These are phyloP conservation scores for Thraustotheca clavata DNA, from an alignment of 352 stramenopile species.

Conservation along the genomic window DNA sequence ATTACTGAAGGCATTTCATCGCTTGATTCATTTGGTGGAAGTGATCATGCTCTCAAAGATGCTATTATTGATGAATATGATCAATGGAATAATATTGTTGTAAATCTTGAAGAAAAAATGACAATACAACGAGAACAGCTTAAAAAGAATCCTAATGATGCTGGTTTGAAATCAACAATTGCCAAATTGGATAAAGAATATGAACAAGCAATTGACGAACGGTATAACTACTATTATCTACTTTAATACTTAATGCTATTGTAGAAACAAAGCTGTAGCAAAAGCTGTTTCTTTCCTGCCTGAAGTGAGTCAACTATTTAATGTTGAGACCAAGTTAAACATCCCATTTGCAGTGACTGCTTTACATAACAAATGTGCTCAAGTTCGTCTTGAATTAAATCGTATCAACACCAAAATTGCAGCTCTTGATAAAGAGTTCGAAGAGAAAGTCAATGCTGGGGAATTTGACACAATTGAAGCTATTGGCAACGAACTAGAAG, in stretches of 20 bases:
- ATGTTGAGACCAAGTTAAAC: background rate
- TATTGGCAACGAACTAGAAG: background rate
- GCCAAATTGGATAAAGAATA: background rate
- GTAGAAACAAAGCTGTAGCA: background rate
- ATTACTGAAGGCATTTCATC: no score
- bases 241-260: background rate
- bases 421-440: background rate
- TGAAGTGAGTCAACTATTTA: background rate
- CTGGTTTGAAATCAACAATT: background rate
- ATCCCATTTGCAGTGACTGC: background rate
- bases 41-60: no score
- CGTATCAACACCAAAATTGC: background rate
- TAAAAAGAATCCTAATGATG: no score
- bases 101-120: background rate
- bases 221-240: background rate
- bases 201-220: background rate
- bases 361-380: background rate
- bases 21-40: no score
- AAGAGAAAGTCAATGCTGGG: background rate
- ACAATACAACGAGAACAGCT: no score
- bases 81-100: background rate
- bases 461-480: background rate
- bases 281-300: background rate
- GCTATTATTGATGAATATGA: background rate
- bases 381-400: background rate